Conservation (phyloP, 805 yeast genomes). For the Zygoascus flipseniorum region DNA sequence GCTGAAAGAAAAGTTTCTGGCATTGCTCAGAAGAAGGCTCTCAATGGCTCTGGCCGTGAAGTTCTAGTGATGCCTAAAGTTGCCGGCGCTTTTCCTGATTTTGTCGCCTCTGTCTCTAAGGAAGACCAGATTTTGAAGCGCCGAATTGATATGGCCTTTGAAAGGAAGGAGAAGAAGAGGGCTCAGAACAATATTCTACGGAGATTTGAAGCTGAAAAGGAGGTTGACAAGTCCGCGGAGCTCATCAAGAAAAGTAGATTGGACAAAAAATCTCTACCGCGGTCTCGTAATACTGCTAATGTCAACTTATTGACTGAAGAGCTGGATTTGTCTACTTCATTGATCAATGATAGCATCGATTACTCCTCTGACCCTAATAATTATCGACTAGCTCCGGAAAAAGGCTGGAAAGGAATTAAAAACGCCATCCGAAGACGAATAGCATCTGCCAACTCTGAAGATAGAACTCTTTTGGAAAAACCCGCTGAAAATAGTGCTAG, state of each 20-base stretch:
- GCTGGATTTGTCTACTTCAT: neutral
- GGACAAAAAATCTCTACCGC: neutral
- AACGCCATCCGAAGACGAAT: neutral
- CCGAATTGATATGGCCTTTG: neutral
- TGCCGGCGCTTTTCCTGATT: neutral
- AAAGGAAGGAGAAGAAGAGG: neutral
- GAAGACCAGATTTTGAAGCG: neutral
- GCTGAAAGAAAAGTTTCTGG: neutral
- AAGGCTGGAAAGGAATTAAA: neutral
- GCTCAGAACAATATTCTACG: neutral
- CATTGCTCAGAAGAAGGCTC: neutral
- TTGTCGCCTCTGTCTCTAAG: neutral
- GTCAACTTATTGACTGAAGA: neutral
- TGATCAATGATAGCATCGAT: neutral
- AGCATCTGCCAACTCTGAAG: neutral
- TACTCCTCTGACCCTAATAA: neutral
- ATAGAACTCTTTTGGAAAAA: neutral
- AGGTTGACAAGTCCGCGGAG: neutral
- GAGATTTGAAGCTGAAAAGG: neutral
- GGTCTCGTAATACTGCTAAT: neutral
- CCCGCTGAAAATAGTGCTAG: neutral
- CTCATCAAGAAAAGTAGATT: neutral
- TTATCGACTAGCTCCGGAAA: neutral
- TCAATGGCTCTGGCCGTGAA: neutral
- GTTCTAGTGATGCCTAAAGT: neutral